These are phyloP conservation scores for Themeda triandra DNA, from an alignment of 176 grass and related monocot species.

Conservation along the genomic window DNA sequence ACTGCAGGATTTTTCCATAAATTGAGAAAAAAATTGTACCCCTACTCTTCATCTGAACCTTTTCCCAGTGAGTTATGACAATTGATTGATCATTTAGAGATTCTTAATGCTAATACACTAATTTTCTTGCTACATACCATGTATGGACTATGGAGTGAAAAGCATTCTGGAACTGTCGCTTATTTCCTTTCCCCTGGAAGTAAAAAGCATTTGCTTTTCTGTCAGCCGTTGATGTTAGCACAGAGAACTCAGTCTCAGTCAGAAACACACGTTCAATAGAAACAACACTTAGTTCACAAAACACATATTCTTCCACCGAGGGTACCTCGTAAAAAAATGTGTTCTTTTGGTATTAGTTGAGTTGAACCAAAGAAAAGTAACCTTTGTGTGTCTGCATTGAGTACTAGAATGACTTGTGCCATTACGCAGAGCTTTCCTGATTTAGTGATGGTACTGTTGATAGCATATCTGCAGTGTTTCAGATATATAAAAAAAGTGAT, in stretches of 20 bases:
- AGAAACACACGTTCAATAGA: background rate
- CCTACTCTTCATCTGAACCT: background rate
- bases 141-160: background rate
- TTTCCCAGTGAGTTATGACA: background rate
- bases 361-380: background rate
- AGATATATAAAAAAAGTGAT: background rate
- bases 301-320: constrained; percentile 2
- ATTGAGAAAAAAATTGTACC: background rate
- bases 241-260: constrained; percentile 18
- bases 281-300: background rate
- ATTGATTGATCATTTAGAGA: background rate
- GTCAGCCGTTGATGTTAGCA: constrained; percentile 32
- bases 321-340: background rate
- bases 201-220: constrained; percentile 34
- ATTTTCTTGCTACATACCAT: background rate
- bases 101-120: constrained; percentile 19
- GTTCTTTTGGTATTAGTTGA: background rate
- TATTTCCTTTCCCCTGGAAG: constrained; percentile 31
- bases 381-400: background rate
- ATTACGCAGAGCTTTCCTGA: background rate
- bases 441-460: constrained; percentile 1
- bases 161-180: background rate
- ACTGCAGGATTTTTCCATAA: background rate
- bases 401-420: background rate
- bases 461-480: background rate